Conservation (phyloP, 2,329 filamentous ascomycete genomes). For the Diaporthe caulivora region DNA sequence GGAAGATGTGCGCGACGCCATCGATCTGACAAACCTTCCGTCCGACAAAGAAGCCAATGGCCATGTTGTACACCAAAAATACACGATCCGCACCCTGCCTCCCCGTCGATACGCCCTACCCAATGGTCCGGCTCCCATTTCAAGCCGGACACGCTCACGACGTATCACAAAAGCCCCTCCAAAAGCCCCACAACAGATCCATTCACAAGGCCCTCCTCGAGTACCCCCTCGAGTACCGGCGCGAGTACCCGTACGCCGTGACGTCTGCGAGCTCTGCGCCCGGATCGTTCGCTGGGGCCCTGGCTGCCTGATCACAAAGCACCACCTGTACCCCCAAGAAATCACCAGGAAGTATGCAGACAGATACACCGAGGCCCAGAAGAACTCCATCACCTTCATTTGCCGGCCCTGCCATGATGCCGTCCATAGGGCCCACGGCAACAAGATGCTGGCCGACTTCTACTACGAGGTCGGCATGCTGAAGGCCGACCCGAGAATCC, state of each 20-base stretch:
- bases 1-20: not conserved
- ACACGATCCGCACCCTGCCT: conserved; percentile 1
- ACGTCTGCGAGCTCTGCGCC: conserved; percentile 23
- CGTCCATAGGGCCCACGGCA: not conserved
- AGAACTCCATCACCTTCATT: not conserved
- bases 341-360: conserved; percentile 2
- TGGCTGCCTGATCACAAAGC: conserved; percentile 27
- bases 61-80: not conserved
- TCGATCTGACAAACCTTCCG: conserved; percentile 20
- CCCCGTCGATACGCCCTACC: not conserved
- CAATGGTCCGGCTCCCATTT: not conserved
- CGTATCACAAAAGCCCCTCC: no score
- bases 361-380: not conserved
- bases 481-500: not conserved
- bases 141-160: not conserved
- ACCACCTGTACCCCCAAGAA: conserved; percentile 27
- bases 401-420: conserved; percentile 30
- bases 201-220: not conserved
- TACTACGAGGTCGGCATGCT: conserved; percentile 14
- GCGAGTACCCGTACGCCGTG: not conserved
- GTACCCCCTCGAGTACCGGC: not conserved
- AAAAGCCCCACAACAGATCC: no score
- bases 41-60: not conserved
- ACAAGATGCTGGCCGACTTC: not conserved
- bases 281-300: conserved; percentile 26